Conservation (phyloP, 805 yeast species). For the Yarrowia alimentaria region DNA sequence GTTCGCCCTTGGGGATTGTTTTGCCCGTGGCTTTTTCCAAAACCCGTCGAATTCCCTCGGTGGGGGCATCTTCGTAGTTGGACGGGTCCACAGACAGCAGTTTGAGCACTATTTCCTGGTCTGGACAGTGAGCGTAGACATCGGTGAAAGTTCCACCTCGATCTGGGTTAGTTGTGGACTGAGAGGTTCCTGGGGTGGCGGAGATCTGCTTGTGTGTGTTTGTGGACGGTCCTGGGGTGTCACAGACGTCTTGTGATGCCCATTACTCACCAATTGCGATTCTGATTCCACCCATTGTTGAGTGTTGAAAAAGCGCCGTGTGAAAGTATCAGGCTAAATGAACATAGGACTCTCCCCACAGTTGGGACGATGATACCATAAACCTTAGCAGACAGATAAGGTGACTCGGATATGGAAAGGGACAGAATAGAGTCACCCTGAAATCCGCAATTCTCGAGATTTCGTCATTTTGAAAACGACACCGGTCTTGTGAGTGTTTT, state of each 20-base stretch:
- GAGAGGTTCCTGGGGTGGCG: no score
- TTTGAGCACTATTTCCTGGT: conserved; percentile 60
- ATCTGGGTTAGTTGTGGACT: no score
- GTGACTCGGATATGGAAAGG: background rate
- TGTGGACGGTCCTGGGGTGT: no score
- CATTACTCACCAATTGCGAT: conserved; percentile 25
- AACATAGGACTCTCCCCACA: conserved; percentile 26
- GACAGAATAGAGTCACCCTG: no score
- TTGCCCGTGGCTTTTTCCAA: conserved; percentile 58
- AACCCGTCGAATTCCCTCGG: conserved; percentile 83
- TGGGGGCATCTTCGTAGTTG: conserved; percentile 86
- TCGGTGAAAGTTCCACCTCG: conserved; percentile 95
- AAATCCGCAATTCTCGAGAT: no score
- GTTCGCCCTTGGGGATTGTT: conserved; percentile 57
- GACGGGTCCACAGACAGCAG: conserved; percentile 83
- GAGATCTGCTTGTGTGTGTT: no score
- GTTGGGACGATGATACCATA: conserved; percentile 5
- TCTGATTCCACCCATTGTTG: conserved; percentile 24
- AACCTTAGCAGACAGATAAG: conserved; percentile 22
- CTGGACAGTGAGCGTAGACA: conserved; percentile 54
- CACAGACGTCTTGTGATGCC: no score
- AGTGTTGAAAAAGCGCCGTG: background rate
- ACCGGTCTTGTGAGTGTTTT: no score
- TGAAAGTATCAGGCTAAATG: background rate
- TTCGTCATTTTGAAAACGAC: no score